Evolutionary conservation across 2,329 filamentous ascomycete species (phyloP).

Genomic region (Aspergillus versicolor): DNA sequence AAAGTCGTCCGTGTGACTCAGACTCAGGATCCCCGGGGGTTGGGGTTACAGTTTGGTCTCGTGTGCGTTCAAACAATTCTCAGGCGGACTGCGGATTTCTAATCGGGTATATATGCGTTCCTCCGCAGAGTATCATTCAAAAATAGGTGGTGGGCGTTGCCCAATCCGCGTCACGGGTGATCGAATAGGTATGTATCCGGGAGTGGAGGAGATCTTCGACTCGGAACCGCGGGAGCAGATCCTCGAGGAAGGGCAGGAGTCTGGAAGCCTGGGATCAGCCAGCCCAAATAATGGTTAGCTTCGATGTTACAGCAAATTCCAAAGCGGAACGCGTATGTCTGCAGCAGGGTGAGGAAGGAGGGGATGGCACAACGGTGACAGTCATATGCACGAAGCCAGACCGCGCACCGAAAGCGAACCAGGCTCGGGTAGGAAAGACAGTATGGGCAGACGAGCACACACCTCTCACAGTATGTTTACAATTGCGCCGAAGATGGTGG

Average conservation of each 20-base stretch:
- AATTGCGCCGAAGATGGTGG: slow-evolving; percentile 2
- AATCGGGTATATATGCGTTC: slow-evolving; percentile 10
- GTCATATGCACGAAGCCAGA: slow-evolving; percentile 22
- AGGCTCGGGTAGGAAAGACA: not conserved
- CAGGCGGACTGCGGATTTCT: slow-evolving; percentile 3
- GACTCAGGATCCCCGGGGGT: slow-evolving; percentile 3
- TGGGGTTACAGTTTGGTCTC: slow-evolving; percentile 1
- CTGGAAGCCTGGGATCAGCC: slow-evolving; percentile 9
- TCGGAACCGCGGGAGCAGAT: slow-evolving; percentile 4
- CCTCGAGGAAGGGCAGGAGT: slow-evolving; percentile 9
- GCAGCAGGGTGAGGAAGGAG: slow-evolving; percentile 14
- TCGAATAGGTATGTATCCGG: slow-evolving; percentile 11
- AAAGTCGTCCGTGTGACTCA: slow-evolving; percentile 12
- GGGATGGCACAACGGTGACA: slow-evolving; percentile 16
- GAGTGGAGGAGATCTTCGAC: slow-evolving; percentile 5
- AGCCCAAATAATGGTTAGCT: slow-evolving; percentile 14
- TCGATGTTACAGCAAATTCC: slow-evolving; percentile 10
- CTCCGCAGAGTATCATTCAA: slow-evolving; percentile 11
- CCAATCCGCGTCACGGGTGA: slow-evolving; percentile 7
- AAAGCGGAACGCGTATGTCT: slow-evolving; percentile 21
- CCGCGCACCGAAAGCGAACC: slow-evolving; percentile 7
- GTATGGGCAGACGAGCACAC: slow-evolving; percentile 3
- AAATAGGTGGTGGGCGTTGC: slow-evolving; percentile 6
- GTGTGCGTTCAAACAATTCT: slow-evolving; percentile 5
- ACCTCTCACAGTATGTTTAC: slow-evolving; percentile 16